A percentile compares a stretch with the other conserved stretches of the same genome.
Evolutionary conservation across 306 rosid genomes (phyloP).

Genomic region (Pyrus communis): DNA sequence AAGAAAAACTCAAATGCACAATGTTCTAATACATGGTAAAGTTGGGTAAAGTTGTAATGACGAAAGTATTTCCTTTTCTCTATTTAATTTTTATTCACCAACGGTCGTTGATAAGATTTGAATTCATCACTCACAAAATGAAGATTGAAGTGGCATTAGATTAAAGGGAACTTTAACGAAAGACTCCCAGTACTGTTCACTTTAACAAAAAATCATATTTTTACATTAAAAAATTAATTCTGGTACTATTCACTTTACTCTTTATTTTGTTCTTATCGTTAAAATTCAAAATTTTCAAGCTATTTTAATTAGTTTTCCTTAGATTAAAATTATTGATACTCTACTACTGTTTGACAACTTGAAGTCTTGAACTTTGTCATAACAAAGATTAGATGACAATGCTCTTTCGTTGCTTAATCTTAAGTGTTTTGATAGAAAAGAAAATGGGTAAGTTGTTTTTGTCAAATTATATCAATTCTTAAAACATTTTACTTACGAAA

Average conservation of each 20-base stretch:
- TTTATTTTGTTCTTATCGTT: too few relatives aligned
- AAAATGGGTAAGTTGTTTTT: neutral
- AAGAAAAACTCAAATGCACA: neutral
- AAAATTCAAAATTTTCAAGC: too few relatives aligned
- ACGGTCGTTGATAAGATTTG: too few relatives aligned
- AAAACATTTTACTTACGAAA: neutral
- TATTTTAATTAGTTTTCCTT: too few relatives aligned
- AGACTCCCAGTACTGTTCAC: too few relatives aligned
- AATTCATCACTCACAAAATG: neutral
- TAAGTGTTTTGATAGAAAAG: neutral
- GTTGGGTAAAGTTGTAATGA: too few relatives aligned
- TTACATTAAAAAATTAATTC: too few relatives aligned
- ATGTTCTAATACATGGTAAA: neutral
- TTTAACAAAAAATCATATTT: too few relatives aligned
- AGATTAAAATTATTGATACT: neutral
- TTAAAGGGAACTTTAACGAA: too few relatives aligned
- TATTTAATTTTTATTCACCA: neutral
- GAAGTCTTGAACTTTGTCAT: neutral
- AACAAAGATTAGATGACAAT: neutral
- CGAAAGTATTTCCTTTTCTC: too few relatives aligned
- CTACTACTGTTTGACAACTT: neutral
- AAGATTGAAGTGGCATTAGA: neutral
- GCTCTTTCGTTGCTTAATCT: neutral
- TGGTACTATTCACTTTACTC: too few relatives aligned
- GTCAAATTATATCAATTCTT: neutral